phyloP scores from a whole-genome alignment of 2,329 filamentous ascomycete species.

The Stemphylium lycopersici region DNA sequence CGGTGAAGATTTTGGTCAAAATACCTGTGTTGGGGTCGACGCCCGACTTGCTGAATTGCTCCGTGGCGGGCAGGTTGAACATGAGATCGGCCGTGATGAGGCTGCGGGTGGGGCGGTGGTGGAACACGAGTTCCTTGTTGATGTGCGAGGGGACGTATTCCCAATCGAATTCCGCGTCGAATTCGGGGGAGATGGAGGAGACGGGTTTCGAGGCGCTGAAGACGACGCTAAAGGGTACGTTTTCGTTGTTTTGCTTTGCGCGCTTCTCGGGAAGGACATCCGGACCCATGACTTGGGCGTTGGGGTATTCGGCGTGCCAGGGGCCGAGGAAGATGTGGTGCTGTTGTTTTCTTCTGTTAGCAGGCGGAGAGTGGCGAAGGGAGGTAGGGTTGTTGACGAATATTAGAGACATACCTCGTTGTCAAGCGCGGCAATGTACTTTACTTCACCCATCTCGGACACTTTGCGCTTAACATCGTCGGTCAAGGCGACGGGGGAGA shows the following conservation, averaged over 20 bases:
- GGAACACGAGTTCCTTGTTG: slow-evolving; percentile 88
- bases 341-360: slow-evolving; percentile 23
- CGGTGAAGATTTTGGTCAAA: slow-evolving; percentile 63
- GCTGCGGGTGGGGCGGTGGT: slow-evolving; percentile 77
- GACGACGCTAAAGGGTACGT: slow-evolving; percentile 69
- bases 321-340: slow-evolving; percentile 92
- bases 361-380: neutral
- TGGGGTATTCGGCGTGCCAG: slow-evolving; percentile 81
- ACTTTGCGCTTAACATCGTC: slow-evolving; percentile 70
- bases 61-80: slow-evolving; percentile 86
- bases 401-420: slow-evolving; percentile 60
- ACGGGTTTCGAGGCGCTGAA: slow-evolving; percentile 52
- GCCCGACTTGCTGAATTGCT: slow-evolving; percentile 72
- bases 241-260: slow-evolving; percentile 62
- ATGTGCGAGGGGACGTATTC: slow-evolving; percentile 81
- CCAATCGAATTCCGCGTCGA: slow-evolving; percentile 82
- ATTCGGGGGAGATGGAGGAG: slow-evolving; percentile 71
- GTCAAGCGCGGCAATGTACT: slow-evolving; percentile 87
- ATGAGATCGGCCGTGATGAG: slow-evolving; percentile 89
- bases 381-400: no score
- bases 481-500: slow-evolving; percentile 89
- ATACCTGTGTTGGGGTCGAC: slow-evolving; percentile 63
- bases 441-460: slow-evolving; percentile 67
- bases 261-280: slow-evolving; percentile 86
- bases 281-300: slow-evolving; percentile 79